Conservation (phyloP, 139 green algal genomes). For the Chlorella sp. region DNA sequence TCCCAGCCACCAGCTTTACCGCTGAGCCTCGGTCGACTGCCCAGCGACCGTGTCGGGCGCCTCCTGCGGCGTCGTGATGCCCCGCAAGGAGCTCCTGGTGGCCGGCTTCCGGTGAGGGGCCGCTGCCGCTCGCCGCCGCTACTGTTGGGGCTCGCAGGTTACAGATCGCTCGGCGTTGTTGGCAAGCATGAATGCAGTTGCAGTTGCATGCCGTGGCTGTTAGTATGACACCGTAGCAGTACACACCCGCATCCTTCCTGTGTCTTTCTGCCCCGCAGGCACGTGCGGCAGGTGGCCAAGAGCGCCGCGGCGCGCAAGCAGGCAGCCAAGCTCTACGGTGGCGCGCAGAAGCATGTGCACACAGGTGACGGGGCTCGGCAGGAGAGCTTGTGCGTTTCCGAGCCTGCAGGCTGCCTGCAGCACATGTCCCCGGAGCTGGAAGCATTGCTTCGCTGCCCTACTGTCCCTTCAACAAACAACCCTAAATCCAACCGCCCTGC, state of each 20-base stretch:
- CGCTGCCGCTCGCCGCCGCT: too few species aligned
- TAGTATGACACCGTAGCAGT: too few species aligned
- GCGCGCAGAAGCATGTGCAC: neutral
- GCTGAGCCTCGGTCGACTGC: neutral
- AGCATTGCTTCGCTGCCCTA: neutral
- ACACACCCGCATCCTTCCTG: too few species aligned
- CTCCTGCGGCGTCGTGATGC: neutral
- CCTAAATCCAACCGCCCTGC: neutral
- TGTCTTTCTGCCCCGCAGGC: neutral
- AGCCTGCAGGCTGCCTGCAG: too few species aligned
- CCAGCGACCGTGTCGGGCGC: too few species aligned
- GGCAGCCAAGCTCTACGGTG: neutral
- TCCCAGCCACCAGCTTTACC: neutral
- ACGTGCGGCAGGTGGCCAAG: neutral
- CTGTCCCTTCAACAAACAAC: neutral
- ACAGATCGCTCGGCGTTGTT: too few species aligned
- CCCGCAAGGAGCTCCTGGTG: constrained; percentile 20
- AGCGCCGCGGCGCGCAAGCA: neutral
- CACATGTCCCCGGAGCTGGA: too few species aligned
- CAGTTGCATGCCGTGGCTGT: too few species aligned
- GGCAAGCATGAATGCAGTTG: too few species aligned
- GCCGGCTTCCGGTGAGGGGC: constrained; percentile 9
- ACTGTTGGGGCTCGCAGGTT: too few species aligned
- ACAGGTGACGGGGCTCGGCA: too few species aligned
- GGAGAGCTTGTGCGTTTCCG: neutral